Evolutionary conservation across 2,329 filamentous ascomycete genomes (phyloP).

Genomic region (Aspergillus sojae): DNA sequence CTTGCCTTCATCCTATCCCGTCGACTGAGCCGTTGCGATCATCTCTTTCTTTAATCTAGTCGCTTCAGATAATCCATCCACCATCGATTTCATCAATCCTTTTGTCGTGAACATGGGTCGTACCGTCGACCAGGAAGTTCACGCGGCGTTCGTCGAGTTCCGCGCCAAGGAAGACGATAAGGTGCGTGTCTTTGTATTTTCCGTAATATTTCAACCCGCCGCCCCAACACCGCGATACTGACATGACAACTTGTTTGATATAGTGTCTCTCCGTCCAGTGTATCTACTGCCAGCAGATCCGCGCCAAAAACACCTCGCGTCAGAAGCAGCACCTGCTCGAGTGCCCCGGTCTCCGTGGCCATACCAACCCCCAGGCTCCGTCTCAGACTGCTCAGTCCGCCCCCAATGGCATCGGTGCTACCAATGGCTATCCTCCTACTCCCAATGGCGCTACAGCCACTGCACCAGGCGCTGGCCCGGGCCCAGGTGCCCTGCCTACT

Average conservation of each 20-base stretch:
- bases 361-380: slow-evolving; percentile 46
- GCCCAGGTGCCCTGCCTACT: slow-evolving; percentile 41
- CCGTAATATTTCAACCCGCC: slow-evolving; percentile 43
- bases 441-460: slow-evolving; percentile 42
- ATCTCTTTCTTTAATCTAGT: slow-evolving; percentile 18
- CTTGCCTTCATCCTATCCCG: slow-evolving; percentile 15
- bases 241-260: slow-evolving; percentile 29
- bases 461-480: slow-evolving; percentile 34
- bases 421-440: slow-evolving; percentile 48
- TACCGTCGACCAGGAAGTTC: slow-evolving; percentile 55
- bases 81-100: slow-evolving; percentile 28
- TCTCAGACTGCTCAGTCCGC: slow-evolving; percentile 41
- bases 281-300: slow-evolving; percentile 57
- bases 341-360: slow-evolving; percentile 52
- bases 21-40: slow-evolving; percentile 8
- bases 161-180: slow-evolving; percentile 57
- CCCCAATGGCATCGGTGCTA: slow-evolving; percentile 43
- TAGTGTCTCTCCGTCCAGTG: slow-evolving; percentile 57
- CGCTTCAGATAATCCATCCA: slow-evolving; percentile 17
- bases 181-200: slow-evolving; percentile 46
- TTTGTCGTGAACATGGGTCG: slow-evolving; percentile 49
- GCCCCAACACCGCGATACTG: slow-evolving; percentile 37
- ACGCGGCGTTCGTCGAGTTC: slow-evolving; percentile 57
- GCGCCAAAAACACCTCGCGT: slow-evolving; percentile 56
- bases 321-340: slow-evolving; percentile 56